Base-by-base conservation (phyloP, 768 basidiomycete genomes). In the Trametes gibbosa region DNA sequence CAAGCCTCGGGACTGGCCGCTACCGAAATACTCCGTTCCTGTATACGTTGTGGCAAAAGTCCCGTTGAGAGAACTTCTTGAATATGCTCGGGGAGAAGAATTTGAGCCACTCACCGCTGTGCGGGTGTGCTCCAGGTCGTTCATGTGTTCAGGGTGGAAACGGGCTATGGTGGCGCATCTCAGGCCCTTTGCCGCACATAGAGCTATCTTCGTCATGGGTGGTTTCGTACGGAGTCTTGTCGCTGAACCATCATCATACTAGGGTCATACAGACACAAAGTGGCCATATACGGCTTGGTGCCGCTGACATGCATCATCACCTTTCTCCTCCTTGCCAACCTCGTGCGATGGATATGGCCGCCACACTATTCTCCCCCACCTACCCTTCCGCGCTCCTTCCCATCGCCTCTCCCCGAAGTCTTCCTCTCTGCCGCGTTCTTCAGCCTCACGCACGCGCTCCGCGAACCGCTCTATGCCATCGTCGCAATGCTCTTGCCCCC, bases 401-500 rank as follows among this genome's bases (percentile, higher is more conserved):
- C 83, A 2, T 82, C 79, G 27, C 88, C 89, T 1, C 64, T 89
- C 17, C 84, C 86, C 12, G 88, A 91, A 70, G 65, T 90, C 17
- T 66, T 89, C 53, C 72, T 83, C 43, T 81, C 88, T 0, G 76
- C 78, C 17, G 79, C 84, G 3, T 75, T 91, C 46, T 92, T 84
- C 78, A 76, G 81, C 14, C 72, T 88, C 27, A 76, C 81, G 1
- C 78, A 86, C 67, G 73, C 81, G 23, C 75, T 86, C 23, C 77
- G 82, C 51, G 68, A 75, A 10, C 82, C 82, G 13, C 61, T 84
- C 16, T 83, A 75, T 68, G 57, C 73, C 2, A 23, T 80, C 29
- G 65, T 70, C 21, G 66, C 77, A 14, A 51, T 67, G 0, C 52
- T 69, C 45, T 50, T 77, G 12, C 68, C 70, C 0, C 70, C 73